phyloP scores from a whole-genome alignment of 1,284 basidiomycete genomes.

The Leccinum griseonigrum region DNA sequence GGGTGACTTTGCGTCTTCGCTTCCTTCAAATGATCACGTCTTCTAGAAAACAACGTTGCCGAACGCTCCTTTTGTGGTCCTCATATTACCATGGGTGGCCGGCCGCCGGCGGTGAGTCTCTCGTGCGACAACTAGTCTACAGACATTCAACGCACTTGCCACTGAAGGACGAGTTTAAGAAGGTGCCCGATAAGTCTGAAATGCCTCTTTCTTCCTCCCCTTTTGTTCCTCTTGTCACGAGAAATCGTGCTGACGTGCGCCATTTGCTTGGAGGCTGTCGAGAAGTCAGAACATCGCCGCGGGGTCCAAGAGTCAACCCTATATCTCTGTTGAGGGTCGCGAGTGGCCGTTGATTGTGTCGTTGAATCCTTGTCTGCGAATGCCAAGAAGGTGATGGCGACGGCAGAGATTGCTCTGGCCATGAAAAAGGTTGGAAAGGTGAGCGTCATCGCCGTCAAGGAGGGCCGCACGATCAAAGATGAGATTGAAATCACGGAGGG shows the following conservation, averaged over 20 bases:
- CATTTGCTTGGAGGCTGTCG: slow-evolving; percentile 98
- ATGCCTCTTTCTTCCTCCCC: too few relatives aligned
- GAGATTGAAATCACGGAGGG: slow-evolving; percentile 99
- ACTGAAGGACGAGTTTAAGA: too few relatives aligned
- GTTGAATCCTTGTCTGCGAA: too few relatives aligned
- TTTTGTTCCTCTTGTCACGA: slow-evolving; percentile 69
- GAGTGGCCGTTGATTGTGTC: slow-evolving; percentile 33
- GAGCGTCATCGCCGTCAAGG: slow-evolving; percentile 99
- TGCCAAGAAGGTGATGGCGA: slow-evolving; percentile 25
- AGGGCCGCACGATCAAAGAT: slow-evolving; percentile 96
- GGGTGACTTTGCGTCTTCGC: slow-evolving; percentile 43
- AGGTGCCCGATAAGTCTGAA: slow-evolving; percentile 65
- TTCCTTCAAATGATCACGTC: slow-evolving; percentile 2
- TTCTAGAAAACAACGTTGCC: slow-evolving; percentile 90
- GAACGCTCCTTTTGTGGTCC: slow-evolving; percentile 97
- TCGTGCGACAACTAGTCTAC: slow-evolving; percentile 83
- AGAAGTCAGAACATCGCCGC: slow-evolving; percentile 51
- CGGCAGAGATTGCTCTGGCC: slow-evolving; percentile 96
- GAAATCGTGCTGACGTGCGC: slow-evolving; percentile 96
- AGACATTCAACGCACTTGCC: slow-evolving; percentile 39
- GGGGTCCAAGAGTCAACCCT: slow-evolving; percentile 95
- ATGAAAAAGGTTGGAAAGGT: slow-evolving; percentile 99
- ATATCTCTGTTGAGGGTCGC: slow-evolving; percentile 97
- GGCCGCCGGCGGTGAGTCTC: slow-evolving; percentile 42
- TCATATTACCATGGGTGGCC: slow-evolving; percentile 83